Base-by-base conservation (phyloP, 768 basidiomycete species). In the Boletus pseudo-olivaceus region DNA sequence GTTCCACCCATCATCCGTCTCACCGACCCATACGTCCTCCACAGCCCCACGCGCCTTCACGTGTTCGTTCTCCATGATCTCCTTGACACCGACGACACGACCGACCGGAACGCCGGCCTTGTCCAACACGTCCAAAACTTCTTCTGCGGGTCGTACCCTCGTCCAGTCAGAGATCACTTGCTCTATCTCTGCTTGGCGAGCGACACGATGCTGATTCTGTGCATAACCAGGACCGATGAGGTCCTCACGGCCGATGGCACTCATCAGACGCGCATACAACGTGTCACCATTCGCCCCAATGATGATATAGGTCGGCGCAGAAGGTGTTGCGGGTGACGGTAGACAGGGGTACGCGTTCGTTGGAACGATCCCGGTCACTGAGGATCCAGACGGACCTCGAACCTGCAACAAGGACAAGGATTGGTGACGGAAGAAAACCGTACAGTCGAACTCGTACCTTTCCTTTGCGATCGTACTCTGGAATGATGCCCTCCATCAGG, bases 401-500 rank as follows among this genome's bases (percentile, higher is more conserved):
- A 81, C 77, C 84, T 85, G 43, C 2, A 26, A n/a, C 26, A 30
- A 12, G 23, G 32, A 35, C 15, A 5, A 37, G 12, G 10, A 17
- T 40, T 15, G 15, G 35, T 32, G 30, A 42, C n/a, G n/a, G 23
- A 39, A 38, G 45, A 41, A 52, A 6, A 8, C 9, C 34, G 14
- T 11, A 29, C 8, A n/a, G 23, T 19, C 26, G 37, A 40, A 30
- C 6, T 14, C 65, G 40, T 58, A 83, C 84, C 71, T 83, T 85
- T 53, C 80, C 80, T 65, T 84, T 87, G 49, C 86, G 82, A 64
- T 87, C 84, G 52, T 84, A 87, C 67, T 86, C 87, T 11, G 87
- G 87, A 45, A 87, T 82, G 54, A 88, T 81, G 3, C 87, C 86
- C 61, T 88, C 87, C 87, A 87, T 88, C 45, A 87, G 69, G 62